Evolutionary conservation across 768 basidiomycete genomes (phyloP).

Genomic region (Russula virescens): DNA sequence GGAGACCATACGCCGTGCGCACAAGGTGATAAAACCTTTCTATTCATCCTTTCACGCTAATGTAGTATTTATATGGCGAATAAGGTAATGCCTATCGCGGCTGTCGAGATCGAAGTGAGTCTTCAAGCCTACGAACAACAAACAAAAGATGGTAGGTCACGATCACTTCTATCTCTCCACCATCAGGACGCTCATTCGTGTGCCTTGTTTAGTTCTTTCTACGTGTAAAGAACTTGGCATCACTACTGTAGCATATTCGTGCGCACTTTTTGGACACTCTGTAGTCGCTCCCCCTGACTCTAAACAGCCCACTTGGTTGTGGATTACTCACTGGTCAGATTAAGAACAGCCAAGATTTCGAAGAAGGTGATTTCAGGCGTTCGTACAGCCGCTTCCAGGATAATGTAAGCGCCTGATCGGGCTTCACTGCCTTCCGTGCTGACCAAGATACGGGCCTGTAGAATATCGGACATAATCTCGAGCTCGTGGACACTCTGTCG

Average conservation of each 20-base stretch:
- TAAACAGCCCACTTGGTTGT: conserved; percentile 44
- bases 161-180: background rate
- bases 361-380: background rate
- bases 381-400: conserved; percentile 33
- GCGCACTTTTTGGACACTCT: background rate
- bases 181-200: background rate
- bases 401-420: too few relatives aligned
- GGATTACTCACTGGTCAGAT: conserved; percentile 50
- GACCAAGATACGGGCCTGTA: conserved; percentile 20
- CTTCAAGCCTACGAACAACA: conserved; percentile 53
- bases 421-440: too few relatives aligned
- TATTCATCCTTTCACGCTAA: background rate
- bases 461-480: conserved; percentile 38
- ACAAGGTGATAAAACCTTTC: conserved; percentile 20
- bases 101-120: conserved; percentile 67
- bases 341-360: conserved; percentile 30
- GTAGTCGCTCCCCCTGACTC: background rate
- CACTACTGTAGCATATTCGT: conserved; percentile 55
- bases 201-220: conserved; percentile 37
- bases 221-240: conserved; percentile 50
- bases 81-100: conserved; percentile 51
- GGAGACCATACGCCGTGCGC: conserved; percentile 39
- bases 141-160: conserved; percentile 38
- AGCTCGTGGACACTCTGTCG: conserved; percentile 38
- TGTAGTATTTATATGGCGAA: background rate